A percentile compares a stretch with the other conserved stretches of the same genome.
Evolutionary conservation across 306 rosid genomes (phyloP).

Genomic region (Vicia faba): DNA sequence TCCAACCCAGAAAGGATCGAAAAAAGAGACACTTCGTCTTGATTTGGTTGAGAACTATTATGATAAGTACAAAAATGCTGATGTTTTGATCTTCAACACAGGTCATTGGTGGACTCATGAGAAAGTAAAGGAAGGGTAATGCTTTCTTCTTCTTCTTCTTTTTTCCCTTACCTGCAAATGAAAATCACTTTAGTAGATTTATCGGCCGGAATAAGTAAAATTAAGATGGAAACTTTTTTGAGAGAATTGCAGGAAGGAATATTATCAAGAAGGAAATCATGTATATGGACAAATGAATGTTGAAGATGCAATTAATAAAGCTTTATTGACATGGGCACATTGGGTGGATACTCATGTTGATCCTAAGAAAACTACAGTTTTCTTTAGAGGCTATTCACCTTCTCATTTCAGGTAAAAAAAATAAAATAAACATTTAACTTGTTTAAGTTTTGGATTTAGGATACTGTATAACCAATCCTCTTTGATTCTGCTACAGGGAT

Average conservation of each 20-base stretch:
- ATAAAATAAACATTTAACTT: constrained; percentile 17
- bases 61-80: constrained; percentile 71
- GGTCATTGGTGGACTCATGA: constrained; percentile 99
- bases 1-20: constrained; percentile 57
- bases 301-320: constrained; percentile 77
- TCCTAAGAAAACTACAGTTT: constrained; percentile 65
- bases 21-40: constrained; percentile 84
- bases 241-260: constrained; percentile 67
- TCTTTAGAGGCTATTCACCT: constrained; percentile 87
- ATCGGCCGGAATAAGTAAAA: constrained; percentile 1
- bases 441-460: not conserved
- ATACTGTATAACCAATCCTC: not conserved
- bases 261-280: constrained; percentile 94
- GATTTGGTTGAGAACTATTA: constrained; percentile 76
- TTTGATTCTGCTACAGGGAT: constrained; percentile 52
- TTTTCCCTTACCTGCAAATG: not conserved
- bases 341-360: constrained; percentile 80
- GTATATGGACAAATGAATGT: constrained; percentile 73
- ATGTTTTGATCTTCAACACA: constrained; percentile 83
- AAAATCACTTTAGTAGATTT: constrained; percentile 22
- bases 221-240: constrained; percentile 20
- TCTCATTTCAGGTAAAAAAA: constrained; percentile 84
- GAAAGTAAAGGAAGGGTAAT: constrained; percentile 72
- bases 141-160: not conserved
- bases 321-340: constrained; percentile 80